Evolutionary conservation across 2,329 filamentous ascomycete species (phyloP).

Genomic region (Trichoderma sp.): DNA sequence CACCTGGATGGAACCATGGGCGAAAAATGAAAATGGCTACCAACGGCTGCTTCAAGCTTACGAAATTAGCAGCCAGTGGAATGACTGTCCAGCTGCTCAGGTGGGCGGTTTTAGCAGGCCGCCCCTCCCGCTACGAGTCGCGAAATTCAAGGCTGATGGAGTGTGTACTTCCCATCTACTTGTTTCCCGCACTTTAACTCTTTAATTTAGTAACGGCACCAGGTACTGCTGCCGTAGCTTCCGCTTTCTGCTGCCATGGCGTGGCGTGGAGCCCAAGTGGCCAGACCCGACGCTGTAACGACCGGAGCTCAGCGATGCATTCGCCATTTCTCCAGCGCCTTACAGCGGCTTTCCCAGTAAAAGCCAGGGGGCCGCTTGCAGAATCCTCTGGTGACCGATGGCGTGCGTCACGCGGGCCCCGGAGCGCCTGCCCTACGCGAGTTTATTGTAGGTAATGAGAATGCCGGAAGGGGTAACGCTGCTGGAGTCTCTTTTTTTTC

Average conservation of each 20-base stretch:
- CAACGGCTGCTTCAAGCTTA: neutral
- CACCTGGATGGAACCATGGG: neutral
- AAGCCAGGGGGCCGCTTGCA: neutral
- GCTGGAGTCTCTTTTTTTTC: neutral
- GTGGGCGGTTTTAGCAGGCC: neutral
- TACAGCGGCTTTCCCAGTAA: neutral
- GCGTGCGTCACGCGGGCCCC: slow-evolving; percentile 24
- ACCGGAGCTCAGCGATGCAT: slow-evolving; percentile 13
- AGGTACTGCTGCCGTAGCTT: neutral
- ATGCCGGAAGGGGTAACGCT: slow-evolving; percentile 9
- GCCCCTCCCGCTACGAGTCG: neutral
- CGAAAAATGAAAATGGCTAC: neutral
- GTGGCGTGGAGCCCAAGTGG: neutral
- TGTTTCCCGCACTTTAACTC: neutral
- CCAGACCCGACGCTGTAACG: slow-evolving; percentile 2
- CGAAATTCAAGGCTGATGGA: neutral
- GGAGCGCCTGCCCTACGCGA: neutral
- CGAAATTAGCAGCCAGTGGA: neutral
- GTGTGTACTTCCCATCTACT: neutral
- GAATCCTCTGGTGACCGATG: slow-evolving; percentile 23
- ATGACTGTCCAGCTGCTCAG: neutral
- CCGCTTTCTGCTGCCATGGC: neutral
- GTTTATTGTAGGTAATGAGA: slow-evolving; percentile 27
- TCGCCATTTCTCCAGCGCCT: neutral
- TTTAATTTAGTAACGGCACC: fast-evolving